Evolutionary conservation across 108 stramenopile genomes (phyloP), one percentile per base, ranked within the genome.

Genomic region (Fragilaria radians): DNA sequence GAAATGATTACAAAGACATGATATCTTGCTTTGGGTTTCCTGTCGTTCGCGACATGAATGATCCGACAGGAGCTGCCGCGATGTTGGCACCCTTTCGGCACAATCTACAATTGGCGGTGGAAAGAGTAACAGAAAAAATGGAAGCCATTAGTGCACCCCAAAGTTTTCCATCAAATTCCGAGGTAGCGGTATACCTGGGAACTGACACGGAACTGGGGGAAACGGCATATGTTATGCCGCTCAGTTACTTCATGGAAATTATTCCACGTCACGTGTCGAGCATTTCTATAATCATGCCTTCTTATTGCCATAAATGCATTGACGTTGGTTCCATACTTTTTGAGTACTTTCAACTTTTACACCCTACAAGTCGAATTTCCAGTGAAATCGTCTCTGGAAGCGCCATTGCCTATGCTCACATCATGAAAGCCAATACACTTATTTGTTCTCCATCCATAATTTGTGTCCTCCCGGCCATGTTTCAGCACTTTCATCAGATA

Each of bases 331-430:
- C 7, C n/a, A 18, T 51, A 9, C 9, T 51, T 9, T 7, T 7
- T 7, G 23, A 25, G 22, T 51, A 51, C 24, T 24, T 51, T 9
- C 23, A 19, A 18, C n/a, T 19, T 7, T 19, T 51, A 21, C 22
- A 51, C 24, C 50, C 50, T 24, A 7, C 7, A 19, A 21, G 17
- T 51, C 9, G 7, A 7, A 19, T 51, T 51, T 5, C 9, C 22
- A 51, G 9, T 25, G 50, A 51, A 19, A 21, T 25, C 22, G 50
- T 51, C 23, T 7, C 50, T 24, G n/a, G 23, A 25, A 18, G 17
- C 7, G 50, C 50, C 9, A 24, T 51, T 7, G 50, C 50, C n/a
- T 51, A 51, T 51, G 50, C 50, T 51, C 50, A 21, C 5, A 21
- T 51, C 7, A 19, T 51, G n/a, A 7, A 9, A 19, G 50, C 50